Base-by-base conservation (phyloP, 1,284 basidiomycete species). In the Leccinum laetum region DNA sequence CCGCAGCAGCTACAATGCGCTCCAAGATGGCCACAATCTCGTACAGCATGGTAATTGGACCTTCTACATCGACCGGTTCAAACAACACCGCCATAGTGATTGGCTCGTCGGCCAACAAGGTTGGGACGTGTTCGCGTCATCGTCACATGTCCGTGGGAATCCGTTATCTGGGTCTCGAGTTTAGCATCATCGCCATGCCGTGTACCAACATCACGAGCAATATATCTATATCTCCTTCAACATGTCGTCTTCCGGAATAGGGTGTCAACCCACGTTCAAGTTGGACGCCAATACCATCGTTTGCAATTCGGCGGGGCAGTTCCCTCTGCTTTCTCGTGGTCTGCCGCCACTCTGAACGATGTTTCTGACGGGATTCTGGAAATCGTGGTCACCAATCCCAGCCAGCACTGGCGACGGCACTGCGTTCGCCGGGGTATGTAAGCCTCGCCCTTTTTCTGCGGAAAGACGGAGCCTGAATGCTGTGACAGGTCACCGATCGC, bases 21-120 rank as follows among this genome's bases (percentile, higher is more conserved):
- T 96, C 8, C 92, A 93, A 75, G 95, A 97, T 71, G 95, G 95
- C 4, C 93, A 90, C 72, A 84, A 89, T 72, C 85, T 96, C 29
- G 86, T 89, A 13, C 87, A 91, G 67, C 84, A 86, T 69, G 91
- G 92, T 61, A 95, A 93, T 74, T 93, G 91, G 92, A 96, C 95
- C 0, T 83, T 88, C 71, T 78, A 76, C 59, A 92, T 94, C 67
- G 79, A 89, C 93, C 4, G 94, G 94, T 75, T 96, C 95, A n/a
- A 93, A 95, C 74, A 73, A 77, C 9, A 93, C 92, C 0, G 73
- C 75, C 58, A 94, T 94, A 1, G 93, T 95, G 77, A 87, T 95
- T 82, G 95, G 95, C 68, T 32, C 32, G 32, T 80, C 16, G 87
- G 88, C 65, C 86, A 90, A 86, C 32, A 32, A 32, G 32, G 32